Evolutionary conservation across 805 yeast species (phyloP).

Genomic region (Scheffersomyces ergatensis): DNA sequence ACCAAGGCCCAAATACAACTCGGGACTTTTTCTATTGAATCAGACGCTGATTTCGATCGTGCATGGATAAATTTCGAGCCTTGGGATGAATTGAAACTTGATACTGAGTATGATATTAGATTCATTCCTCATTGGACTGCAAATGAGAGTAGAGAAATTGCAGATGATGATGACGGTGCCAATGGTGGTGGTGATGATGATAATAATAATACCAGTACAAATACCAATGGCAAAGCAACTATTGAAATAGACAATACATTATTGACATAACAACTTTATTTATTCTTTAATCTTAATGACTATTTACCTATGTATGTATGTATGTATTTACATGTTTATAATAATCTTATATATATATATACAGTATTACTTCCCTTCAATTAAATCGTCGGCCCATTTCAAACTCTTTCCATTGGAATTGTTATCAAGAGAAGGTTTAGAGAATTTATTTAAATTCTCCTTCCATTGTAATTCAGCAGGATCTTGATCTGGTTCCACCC

Average conservation of each 20-base stretch:
- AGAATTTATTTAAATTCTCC: slow-evolving; percentile 21
- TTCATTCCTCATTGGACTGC: slow-evolving; percentile 23
- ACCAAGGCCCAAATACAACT: slow-evolving; percentile 35
- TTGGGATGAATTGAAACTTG: slow-evolving; percentile 41
- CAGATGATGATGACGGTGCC: neutral
- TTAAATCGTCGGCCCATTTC: slow-evolving; percentile 42
- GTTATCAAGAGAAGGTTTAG: slow-evolving; percentile 17
- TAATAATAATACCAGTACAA: no score
- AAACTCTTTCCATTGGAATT: slow-evolving; percentile 14
- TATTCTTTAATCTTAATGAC: neutral
- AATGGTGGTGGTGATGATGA: neutral
- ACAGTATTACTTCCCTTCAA: slow-evolving; percentile 15
- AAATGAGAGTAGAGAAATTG: neutral
- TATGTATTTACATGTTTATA: no score
- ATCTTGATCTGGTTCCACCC: slow-evolving; percentile 90
- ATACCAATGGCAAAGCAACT: neutral
- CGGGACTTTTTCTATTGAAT: slow-evolving; percentile 33
- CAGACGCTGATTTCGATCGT: slow-evolving; percentile 42
- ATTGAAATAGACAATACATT: neutral
- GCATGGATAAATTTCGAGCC: slow-evolving; percentile 45
- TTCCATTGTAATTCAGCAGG: slow-evolving; percentile 65
- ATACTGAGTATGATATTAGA: slow-evolving; percentile 37
- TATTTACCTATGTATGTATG: no score
- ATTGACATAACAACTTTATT: neutral
- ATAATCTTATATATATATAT: no score